These are phyloP conservation scores for Theileria parva DNA, from an alignment of 169 alveolate species.

Conservation along the genomic window DNA sequence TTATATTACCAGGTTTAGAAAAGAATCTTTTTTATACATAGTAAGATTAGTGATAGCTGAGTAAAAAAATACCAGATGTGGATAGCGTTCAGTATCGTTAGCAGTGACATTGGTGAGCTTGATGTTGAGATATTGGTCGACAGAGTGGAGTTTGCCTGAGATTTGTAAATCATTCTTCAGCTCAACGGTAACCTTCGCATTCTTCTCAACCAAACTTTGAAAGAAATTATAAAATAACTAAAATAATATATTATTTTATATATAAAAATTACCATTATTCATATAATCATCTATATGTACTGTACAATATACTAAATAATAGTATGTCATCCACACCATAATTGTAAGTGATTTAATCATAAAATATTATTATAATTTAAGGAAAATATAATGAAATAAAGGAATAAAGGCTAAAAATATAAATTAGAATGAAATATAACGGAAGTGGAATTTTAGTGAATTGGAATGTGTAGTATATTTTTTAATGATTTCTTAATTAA, in stretches of 20 bases:
- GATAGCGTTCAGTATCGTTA: slow-evolving; percentile 86
- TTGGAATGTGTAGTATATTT: not conserved
- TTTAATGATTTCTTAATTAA: not conserved
- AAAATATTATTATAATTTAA: no score
- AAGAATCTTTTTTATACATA: not conserved
- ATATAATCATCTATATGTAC: not conserved
- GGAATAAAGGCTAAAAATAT: not conserved
- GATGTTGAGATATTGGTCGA: slow-evolving; percentile 91
- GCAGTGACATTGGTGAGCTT: slow-evolving; percentile 88
- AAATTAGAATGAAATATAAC: not conserved
- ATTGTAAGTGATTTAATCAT: no score
- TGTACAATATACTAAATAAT: not conserved
- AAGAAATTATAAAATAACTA: slow-evolving; percentile 88
- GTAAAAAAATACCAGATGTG: slow-evolving; percentile 82
- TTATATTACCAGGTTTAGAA: not conserved
- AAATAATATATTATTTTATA: not conserved
- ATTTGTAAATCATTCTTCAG: slow-evolving; percentile 91
- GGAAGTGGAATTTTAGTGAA: not conserved
- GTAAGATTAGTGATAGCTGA: not conserved
- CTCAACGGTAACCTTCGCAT: slow-evolving; percentile 89
- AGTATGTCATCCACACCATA: not conserved
- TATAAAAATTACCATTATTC: not conserved
- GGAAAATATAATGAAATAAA: no score
- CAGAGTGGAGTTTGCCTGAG: slow-evolving; percentile 88
- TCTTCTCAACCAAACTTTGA: slow-evolving; percentile 87